A percentile compares a stretch with the other conserved stretches of the same genome.
phyloP scores from a whole-genome alignment of 1,139 yeast genomes.

The Komagataea norvegica region DNA sequence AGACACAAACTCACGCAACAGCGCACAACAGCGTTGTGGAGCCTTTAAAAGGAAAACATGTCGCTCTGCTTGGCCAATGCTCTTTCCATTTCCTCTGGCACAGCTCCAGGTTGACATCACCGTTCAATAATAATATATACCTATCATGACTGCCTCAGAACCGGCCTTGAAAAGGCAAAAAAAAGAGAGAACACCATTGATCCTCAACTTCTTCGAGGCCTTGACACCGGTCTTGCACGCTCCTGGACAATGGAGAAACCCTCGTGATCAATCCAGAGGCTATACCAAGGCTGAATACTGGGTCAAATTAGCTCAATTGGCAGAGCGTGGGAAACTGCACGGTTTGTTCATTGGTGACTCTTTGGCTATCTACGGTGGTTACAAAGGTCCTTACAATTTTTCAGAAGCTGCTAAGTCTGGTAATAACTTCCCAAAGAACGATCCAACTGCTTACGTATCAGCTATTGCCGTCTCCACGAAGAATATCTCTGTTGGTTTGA shows the following conservation, averaged over 20 bases:
- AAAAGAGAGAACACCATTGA: constrained; percentile 18
- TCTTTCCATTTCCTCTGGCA: not conserved
- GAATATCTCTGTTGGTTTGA: constrained; percentile 36
- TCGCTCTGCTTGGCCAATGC: too few relatives aligned
- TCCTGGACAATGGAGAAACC: constrained; percentile 42
- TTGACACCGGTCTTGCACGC: constrained; percentile 35
- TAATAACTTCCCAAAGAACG: constrained; percentile 41
- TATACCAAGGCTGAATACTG: constrained; percentile 42
- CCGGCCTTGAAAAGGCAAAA: constrained; percentile 20
- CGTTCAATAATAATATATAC: too few relatives aligned
- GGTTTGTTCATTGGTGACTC: constrained; percentile 46
- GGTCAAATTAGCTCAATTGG: constrained; percentile 40
- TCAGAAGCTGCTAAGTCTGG: constrained; percentile 38
- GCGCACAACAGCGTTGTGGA: too few relatives aligned
- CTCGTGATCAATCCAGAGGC: constrained; percentile 34
- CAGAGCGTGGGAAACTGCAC: constrained; percentile 43
- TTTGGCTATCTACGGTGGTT: constrained; percentile 42
- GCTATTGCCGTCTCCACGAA: constrained; percentile 40
- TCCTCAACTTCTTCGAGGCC: constrained; percentile 24
- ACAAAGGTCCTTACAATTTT: constrained; percentile 37
- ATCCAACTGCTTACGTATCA: constrained; percentile 38
- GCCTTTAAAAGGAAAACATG: too few relatives aligned
- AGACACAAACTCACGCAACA: too few relatives aligned
- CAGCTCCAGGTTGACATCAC: not conserved
- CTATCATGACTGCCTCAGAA: not conserved